Conservation (phyloP, 371 early-diverging fungal species). For the Rhizopus arrhizus region DNA sequence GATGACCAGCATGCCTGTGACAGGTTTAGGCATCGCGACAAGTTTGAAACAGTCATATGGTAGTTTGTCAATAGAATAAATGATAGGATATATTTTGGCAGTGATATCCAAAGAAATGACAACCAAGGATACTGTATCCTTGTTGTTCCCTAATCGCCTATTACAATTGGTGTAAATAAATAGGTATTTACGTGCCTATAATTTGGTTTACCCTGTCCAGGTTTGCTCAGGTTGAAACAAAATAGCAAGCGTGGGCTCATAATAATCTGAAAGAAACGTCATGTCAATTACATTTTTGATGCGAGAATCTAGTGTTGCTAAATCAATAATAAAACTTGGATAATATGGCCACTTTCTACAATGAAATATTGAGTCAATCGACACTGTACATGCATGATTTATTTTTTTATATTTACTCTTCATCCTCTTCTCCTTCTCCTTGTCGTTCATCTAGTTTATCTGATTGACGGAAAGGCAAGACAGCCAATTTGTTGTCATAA, state of each 20-base stretch:
- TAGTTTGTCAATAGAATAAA: conserved; percentile 75
- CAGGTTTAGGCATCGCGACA: conserved; percentile 79
- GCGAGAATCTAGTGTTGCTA: conserved; percentile 66
- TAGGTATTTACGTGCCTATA: background rate
- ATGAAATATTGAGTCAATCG: background rate
- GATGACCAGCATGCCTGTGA: conserved; percentile 86
- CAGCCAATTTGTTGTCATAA: conserved; percentile 86
- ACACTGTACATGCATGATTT: background rate
- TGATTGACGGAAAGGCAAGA: conserved; percentile 86
- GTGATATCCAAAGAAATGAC: conserved; percentile 87
- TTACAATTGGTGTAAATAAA: background rate
- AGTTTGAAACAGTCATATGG: conserved; percentile 82
- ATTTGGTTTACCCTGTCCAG: conserved; percentile 80
- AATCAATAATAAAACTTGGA: conserved; percentile 82
- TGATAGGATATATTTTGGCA: conserved; percentile 74
- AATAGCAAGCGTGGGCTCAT: conserved; percentile 93
- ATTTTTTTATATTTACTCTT: conserved; percentile 27
- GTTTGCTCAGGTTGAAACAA: conserved; percentile 82
- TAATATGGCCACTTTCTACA: conserved; percentile 67
- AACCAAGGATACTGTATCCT: conserved; percentile 79
- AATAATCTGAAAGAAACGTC: conserved; percentile 87
- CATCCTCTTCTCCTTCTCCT: conserved; percentile 41
- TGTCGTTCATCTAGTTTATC: conserved; percentile 48
- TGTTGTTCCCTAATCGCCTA: conserved; percentile 67
- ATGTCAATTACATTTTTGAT: conserved; percentile 87